These are phyloP conservation scores for Aspergillus conjunctus DNA, from an alignment of 495 filamentous ascomycete genomes.

Conservation along the genomic window DNA sequence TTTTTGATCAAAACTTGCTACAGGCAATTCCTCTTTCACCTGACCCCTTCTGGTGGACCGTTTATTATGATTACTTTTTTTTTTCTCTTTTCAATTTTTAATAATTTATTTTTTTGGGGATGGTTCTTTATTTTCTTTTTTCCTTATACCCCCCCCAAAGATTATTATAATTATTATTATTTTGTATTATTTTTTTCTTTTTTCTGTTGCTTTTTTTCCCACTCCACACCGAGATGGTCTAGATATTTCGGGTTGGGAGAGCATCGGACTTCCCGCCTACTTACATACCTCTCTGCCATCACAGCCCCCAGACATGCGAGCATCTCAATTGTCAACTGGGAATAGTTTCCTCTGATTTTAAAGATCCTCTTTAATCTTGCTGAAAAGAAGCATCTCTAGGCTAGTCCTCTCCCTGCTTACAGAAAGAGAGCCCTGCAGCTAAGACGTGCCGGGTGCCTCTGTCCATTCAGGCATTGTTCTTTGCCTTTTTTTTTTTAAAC, in stretches of 20 bases:
- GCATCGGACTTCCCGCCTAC: not conserved
- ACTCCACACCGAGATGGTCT: not conserved
- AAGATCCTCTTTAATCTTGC: conserved; percentile 9
- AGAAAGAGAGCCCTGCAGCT: conserved; percentile 5
- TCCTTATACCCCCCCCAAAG: not conserved
- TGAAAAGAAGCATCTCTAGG: conserved; percentile 9
- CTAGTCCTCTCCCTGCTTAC: conserved; percentile 16
- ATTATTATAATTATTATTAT: conserved; percentile 7
- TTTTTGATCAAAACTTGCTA: not conserved
- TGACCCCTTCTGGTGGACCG: not conserved
- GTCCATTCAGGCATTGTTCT: not conserved
- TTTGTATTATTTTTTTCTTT: conserved; percentile 3
- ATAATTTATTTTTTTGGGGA: not conserved
- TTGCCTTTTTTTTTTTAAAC: conserved; percentile 6
- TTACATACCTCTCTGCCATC: conserved; percentile 10
- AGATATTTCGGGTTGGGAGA: conserved; percentile 2
- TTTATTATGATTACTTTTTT: not conserved
- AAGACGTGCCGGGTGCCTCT: not conserved
- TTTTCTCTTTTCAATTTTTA: conserved; percentile 10
- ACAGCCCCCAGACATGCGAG: conserved; percentile 14
- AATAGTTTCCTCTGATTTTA: conserved; percentile 7
- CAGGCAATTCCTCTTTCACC: not conserved
- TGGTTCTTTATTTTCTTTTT: not conserved
- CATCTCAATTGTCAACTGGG: not conserved
- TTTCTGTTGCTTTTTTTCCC: not conserved